These are phyloP conservation scores for Cyclostephanos tholiformis DNA, from an alignment of 108 stramenopile species.

Conservation along the genomic window DNA sequence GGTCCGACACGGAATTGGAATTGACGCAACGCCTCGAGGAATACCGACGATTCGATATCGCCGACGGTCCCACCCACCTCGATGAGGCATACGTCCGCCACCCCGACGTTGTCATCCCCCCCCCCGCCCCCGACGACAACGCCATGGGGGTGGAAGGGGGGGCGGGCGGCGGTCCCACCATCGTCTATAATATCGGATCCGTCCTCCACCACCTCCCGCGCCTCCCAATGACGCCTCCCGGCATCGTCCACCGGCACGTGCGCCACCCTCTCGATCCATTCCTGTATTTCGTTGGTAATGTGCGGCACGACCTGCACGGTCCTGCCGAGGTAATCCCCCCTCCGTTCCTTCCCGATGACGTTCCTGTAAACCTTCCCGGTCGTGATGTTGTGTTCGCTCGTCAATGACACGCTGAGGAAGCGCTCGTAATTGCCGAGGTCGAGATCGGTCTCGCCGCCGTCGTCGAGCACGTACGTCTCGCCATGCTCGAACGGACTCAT, in stretches of 20 bases:
- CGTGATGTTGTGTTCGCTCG: constrained; percentile 90
- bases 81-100: constrained; percentile 97
- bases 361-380: constrained; percentile 90
- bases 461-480: constrained; percentile 84
- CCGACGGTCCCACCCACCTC: constrained; percentile 99
- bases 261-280: constrained; percentile 88
- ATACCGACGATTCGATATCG: constrained; percentile 94
- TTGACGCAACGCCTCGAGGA: constrained; percentile 97
- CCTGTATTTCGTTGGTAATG: constrained; percentile 88
- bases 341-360: constrained; percentile 82
- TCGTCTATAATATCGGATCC: not conserved
- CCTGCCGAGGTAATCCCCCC: constrained; percentile 92
- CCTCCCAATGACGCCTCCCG: constrained; percentile 43
- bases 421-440: constrained; percentile 95
- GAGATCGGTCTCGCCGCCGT: constrained; percentile 90
- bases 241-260: constrained; percentile 67
- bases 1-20: constrained; percentile 97
- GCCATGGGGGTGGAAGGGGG: no score
- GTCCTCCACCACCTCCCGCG: constrained; percentile 14
- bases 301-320: constrained; percentile 95
- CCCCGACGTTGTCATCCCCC: constrained; percentile 27
- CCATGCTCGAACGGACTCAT: constrained; percentile 91
- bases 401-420: constrained; percentile 76
- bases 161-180: no score
- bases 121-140: constrained; percentile 36